Evolutionary conservation across 2,329 filamentous ascomycete genomes (phyloP), one percentile per base, ranked within the genome.

Genomic region (Ascochyta viciae-villosae): DNA sequence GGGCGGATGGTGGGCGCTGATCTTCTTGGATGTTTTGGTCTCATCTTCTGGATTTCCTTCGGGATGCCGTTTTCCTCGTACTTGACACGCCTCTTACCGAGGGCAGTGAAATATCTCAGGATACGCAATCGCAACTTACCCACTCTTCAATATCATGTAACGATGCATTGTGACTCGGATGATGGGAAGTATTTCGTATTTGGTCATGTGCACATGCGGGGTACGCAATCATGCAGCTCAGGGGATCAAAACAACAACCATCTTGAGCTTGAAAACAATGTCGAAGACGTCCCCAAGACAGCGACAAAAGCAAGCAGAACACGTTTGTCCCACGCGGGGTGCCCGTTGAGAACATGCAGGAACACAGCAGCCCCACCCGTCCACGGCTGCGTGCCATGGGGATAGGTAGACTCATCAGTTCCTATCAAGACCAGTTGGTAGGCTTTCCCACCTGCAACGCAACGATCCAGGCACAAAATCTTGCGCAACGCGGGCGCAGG

Each of bases 41-140:
- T 59, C 56, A 64, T 61, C 46, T 61, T 62, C 57, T 50, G 49
- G 54, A 55, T 50, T 45, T 62, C 57, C 55, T 51, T 64, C 35
- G 54, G 60, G 59, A 64, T 51, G 35, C 61, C 60, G 44, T 59
- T 51, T 67, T 67, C 61, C 62, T 68, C 55, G 58, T 64, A 67
- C 60, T 59, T 68, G 67, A 72, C 71, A 74, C 70, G 71, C 72
- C 70, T 72, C 68, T 46, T 60, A 51, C 54, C 33, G 67, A 70
- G 71, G 72, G 73, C 71, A 75, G 73, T 74, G 72, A 68, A 57
- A 64, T 67, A 64, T 62, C 59, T 66, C 63, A 65, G 64, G 60
- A 71, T 62, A 72, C 60, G 60, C 59, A 73, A 74, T 73, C 66
- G 61, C 66, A 72, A 68, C 68, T 73, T 70, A 50, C 52, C 54